Conservation (phyloP, 371 early-diverging fungal species). For the Syncephalastrum sp. region DNA sequence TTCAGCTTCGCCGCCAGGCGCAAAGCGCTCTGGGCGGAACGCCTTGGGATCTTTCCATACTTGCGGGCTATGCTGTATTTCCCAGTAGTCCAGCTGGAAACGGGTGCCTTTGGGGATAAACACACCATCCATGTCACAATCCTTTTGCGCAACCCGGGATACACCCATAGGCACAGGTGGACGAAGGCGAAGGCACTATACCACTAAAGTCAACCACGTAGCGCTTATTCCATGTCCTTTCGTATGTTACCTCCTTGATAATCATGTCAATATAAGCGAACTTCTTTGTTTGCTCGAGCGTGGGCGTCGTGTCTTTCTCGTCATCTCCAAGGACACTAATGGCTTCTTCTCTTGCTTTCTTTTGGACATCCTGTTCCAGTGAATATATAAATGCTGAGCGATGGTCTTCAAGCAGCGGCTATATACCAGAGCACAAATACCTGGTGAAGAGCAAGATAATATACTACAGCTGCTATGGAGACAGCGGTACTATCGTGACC, state of each 20-base stretch:
- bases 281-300: slow-evolving; percentile 10
- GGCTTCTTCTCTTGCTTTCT: slow-evolving; percentile 48
- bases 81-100: slow-evolving; percentile 12
- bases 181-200: slow-evolving; percentile 8
- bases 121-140: slow-evolving; percentile 9
- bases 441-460: slow-evolving; percentile 22
- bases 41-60: slow-evolving; percentile 18
- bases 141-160: slow-evolving; percentile 9
- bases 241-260: slow-evolving; percentile 7
- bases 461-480: slow-evolving; percentile 23
- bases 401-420: neutral
- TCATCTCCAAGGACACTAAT: slow-evolving; percentile 47
- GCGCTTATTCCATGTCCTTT: neutral
- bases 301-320: slow-evolving; percentile 38
- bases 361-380: slow-evolving; percentile 40
- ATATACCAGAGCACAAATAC: neutral
- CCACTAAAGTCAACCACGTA: slow-evolving; percentile 4
- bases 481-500: slow-evolving; percentile 30
- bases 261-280: slow-evolving; percentile 11
- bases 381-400: neutral
- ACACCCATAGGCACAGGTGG: slow-evolving; percentile 4
- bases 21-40: slow-evolving; percentile 24
- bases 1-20: slow-evolving; percentile 17
- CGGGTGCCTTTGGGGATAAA: slow-evolving; percentile 14
- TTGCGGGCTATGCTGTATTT: slow-evolving; percentile 20